Conservation (phyloP, 208 protist species). For the Trypanosoma brucei region DNA sequence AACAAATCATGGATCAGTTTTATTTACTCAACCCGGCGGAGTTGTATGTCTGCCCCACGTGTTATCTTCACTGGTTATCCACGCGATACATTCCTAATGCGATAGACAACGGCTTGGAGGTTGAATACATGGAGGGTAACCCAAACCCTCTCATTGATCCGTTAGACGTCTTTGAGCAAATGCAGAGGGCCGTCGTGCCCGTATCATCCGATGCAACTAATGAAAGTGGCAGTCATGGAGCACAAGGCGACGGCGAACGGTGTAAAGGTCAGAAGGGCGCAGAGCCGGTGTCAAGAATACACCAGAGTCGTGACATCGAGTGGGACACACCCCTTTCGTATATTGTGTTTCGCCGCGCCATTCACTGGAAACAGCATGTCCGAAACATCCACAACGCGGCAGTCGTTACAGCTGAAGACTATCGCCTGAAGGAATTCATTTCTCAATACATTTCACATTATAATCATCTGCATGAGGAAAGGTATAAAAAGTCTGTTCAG, state of each 20-base stretch:
- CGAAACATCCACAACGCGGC: conserved; percentile 38
- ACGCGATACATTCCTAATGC: conserved; percentile 49
- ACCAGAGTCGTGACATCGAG: neutral
- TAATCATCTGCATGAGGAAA: conserved; percentile 56
- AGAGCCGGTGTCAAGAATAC: conserved; percentile 12
- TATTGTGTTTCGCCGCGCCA: conserved; percentile 62
- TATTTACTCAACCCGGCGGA: conserved; percentile 74
- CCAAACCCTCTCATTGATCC: conserved; percentile 58
- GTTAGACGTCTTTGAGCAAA: conserved; percentile 62
- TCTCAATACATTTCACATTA: conserved; percentile 73
- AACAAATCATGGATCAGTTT: conserved; percentile 84
- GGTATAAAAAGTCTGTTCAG: conserved; percentile 19
- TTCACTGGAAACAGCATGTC: conserved; percentile 60
- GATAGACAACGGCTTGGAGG: conserved; percentile 6
- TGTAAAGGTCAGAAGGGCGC: conserved; percentile 1
- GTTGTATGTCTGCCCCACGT: conserved; percentile 77
- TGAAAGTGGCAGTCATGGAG: too few species aligned
- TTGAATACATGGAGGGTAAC: conserved; percentile 32
- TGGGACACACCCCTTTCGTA: conserved; percentile 48
- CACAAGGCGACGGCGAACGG: neutral
- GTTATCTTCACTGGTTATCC: conserved; percentile 72
- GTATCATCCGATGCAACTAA: neutral
- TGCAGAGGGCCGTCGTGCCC: conserved; percentile 23
- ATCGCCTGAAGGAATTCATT: conserved; percentile 65
- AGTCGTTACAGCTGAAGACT: conserved; percentile 41